A percentile compares a stretch with the other conserved stretches of the same genome.
Evolutionary conservation across 768 basidiomycete genomes (phyloP).

Genomic region (Cyclocybe aegerita): DNA sequence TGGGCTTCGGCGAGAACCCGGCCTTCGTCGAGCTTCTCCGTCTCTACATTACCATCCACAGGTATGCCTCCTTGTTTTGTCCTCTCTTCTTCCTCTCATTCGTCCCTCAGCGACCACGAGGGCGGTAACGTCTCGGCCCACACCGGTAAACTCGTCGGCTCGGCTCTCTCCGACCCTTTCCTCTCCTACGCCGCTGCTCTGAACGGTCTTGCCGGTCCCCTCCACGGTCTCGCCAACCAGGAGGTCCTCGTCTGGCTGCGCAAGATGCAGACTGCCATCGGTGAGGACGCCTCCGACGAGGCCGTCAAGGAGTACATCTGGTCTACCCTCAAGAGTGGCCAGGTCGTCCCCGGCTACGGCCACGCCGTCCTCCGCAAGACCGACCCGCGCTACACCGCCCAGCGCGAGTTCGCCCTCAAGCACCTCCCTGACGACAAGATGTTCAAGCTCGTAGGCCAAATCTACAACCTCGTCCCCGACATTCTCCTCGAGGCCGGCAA

Average conservation of each 20-base stretch:
- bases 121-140: constrained; percentile 98
- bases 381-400: constrained; percentile 90
- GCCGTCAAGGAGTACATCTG: constrained; percentile 93
- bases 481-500: constrained; percentile 92
- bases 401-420: constrained; percentile 86
- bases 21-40: constrained; percentile 93
- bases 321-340: constrained; percentile 89
- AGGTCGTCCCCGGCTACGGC: constrained; percentile 92
- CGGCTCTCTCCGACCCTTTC: constrained; percentile 97
- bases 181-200: constrained; percentile 89
- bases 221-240: constrained; percentile 97
- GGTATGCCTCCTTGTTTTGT: constrained; percentile 31
- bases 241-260: constrained; percentile 94
- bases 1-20: constrained; percentile 87
- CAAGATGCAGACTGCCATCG: constrained; percentile 90
- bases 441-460: constrained; percentile 92
- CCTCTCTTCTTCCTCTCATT: constrained; percentile 3
- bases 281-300: constrained; percentile 81
- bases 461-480: constrained; percentile 85
- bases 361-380: constrained; percentile 88
- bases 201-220: constrained; percentile 94
- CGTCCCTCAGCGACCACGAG: constrained; percentile 77
- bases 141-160: constrained; percentile 90
- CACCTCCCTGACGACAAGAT: constrained; percentile 84
- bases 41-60: constrained; percentile 97